These are phyloP conservation scores for Kwoniella shandongensis DNA, from an alignment of 768 basidiomycete genomes.

Conservation along the genomic window DNA sequence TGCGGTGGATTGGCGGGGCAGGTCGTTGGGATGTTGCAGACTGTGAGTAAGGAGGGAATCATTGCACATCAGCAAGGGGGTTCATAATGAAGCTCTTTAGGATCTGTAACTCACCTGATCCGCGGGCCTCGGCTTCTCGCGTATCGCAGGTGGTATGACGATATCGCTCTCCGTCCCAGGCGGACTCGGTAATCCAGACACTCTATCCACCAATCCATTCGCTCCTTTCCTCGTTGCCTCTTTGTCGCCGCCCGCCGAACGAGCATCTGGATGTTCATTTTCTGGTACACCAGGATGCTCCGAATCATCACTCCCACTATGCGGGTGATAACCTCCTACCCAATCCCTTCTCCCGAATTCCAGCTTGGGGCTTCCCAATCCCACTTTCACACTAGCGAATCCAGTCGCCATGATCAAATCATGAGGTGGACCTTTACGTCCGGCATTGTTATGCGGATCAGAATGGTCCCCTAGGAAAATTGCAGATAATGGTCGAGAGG, in stretches of 20 bases:
- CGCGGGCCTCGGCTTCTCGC: neutral
- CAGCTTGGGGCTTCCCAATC: constrained; percentile 24
- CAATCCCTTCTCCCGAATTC: constrained; percentile 25
- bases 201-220: constrained; percentile 27
- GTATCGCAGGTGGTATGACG: constrained; percentile 2
- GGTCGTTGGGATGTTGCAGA: constrained; percentile 8
- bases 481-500: neutral
- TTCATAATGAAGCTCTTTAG: neutral
- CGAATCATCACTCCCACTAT: constrained; percentile 1
- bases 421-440: constrained; percentile 1
- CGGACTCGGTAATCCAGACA: constrained; percentile 38
- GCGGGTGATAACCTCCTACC: constrained; percentile 9
- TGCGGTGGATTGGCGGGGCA: constrained; percentile 5
- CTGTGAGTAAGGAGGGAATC: no score
- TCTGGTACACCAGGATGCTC: neutral
- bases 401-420: constrained; percentile 18
- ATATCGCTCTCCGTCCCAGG: constrained; percentile 43
- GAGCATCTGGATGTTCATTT: neutral
- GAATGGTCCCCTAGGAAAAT: neutral
- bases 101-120: constrained; percentile 6
- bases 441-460: neutral
- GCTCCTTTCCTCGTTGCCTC: neutral
- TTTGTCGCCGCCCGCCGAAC: neutral
- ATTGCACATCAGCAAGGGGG: no score
- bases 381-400: constrained; percentile 23